Evolutionary conservation across 768 basidiomycete genomes (phyloP).

Genomic region (Lentinus brumalis): DNA sequence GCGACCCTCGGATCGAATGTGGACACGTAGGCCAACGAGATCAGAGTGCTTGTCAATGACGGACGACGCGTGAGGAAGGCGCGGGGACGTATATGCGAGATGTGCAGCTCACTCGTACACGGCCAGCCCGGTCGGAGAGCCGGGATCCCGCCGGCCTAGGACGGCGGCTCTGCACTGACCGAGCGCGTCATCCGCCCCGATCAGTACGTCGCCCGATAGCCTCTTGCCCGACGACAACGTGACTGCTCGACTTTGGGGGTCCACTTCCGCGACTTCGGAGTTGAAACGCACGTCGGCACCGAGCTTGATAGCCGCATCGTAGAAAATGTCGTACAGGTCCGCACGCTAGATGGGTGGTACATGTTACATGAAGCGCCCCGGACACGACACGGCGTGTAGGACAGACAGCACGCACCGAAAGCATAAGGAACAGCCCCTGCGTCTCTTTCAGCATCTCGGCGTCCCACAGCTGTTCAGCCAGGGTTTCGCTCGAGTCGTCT

Average conservation of each 20-base stretch:
- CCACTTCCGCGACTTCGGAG: constrained; percentile 30
- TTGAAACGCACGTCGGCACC: constrained; percentile 31
- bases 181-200: constrained; percentile 39
- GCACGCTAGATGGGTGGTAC: constrained; percentile 33
- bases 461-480: constrained; percentile 35
- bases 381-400: constrained; percentile 3
- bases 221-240: constrained; percentile 33
- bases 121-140: constrained; percentile 23
- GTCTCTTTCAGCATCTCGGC: constrained; percentile 31
- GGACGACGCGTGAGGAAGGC: no score
- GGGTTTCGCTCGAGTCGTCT: constrained; percentile 31
- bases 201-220: constrained; percentile 34
- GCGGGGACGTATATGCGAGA: background rate
- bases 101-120: constrained; percentile 30
- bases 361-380: background rate
- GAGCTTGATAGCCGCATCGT: constrained; percentile 29
- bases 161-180: constrained; percentile 26
- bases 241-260: constrained; percentile 21
- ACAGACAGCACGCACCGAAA: constrained; percentile 25
- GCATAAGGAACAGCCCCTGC: constrained; percentile 32
- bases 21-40: background rate
- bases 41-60: background rate
- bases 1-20: background rate
- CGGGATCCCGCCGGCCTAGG: constrained; percentile 15
- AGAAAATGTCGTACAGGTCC: constrained; percentile 36